Evolutionary conservation across 225 moss, liverwort and hornwort genomes (phyloP).

Genomic region (Pseudoscleropodium purum): DNA sequence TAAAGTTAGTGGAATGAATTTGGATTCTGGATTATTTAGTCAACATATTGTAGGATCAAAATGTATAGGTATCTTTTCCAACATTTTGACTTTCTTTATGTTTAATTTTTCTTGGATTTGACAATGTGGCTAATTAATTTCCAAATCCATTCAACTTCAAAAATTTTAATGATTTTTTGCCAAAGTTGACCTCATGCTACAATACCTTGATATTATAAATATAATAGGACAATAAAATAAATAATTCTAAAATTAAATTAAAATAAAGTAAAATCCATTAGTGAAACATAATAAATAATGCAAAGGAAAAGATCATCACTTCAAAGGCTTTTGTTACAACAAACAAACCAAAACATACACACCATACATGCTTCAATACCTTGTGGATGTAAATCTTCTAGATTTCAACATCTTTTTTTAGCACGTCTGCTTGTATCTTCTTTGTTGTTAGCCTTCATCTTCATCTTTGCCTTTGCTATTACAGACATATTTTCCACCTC

Average conservation of each 20-base stretch:
- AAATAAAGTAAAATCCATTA: not conserved
- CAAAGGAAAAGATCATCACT: not conserved
- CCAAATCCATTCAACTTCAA: not conserved
- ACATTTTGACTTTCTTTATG: not conserved
- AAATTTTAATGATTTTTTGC: not conserved
- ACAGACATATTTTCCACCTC: accelerated
- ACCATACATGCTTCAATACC: accelerated
- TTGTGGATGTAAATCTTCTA: not conserved
- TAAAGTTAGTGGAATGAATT: not conserved
- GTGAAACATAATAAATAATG: not conserved
- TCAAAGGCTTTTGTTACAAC: not conserved
- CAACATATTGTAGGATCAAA: accelerated
- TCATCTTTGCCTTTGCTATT: accelerated
- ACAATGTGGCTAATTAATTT: not conserved
- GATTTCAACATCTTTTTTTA: accelerated
- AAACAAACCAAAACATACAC: accelerated
- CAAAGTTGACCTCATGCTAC: accelerated
- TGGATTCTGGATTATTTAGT: not conserved
- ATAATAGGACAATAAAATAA: not conserved
- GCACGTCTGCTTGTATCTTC: accelerated
- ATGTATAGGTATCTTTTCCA: not conserved
- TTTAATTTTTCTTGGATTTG: not conserved
- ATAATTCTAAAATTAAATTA: not conserved
- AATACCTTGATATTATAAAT: not conserved
- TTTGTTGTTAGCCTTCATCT: too few species aligned